Percentiles rank a stretch among this genome's conserved stretches.
Evolutionary conservation across 2,329 filamentous ascomycete genomes (phyloP).

Genomic region (Cladophialophora immunda): DNA sequence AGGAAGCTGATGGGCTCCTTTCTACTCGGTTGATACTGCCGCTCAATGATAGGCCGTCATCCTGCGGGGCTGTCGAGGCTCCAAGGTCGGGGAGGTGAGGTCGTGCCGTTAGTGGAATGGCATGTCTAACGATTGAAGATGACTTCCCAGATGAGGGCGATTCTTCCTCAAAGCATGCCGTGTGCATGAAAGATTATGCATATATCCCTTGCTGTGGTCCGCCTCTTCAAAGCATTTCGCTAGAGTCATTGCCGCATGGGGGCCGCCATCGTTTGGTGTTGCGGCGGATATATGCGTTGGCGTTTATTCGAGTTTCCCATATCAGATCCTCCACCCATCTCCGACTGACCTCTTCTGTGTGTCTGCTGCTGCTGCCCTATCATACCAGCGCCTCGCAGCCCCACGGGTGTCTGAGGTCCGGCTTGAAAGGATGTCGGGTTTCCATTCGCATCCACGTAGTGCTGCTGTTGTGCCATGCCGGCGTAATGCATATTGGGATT

Average conservation of each 20-base stretch:
- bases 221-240: not conserved
- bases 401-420: constrained; percentile 34
- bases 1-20: constrained; percentile 1
- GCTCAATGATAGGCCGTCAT: not conserved
- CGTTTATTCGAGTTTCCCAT: constrained; percentile 36
- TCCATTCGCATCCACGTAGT: constrained; percentile 34
- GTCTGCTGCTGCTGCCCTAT: constrained; percentile 24
- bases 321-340: constrained; percentile 34
- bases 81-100: not conserved
- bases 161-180: not conserved
- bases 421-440: constrained; percentile 25
- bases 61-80: not conserved
- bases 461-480: constrained; percentile 32
- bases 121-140: not conserved
- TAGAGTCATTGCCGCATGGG: constrained; percentile 34
- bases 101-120: not conserved
- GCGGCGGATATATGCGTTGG: constrained; percentile 33
- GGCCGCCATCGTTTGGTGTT: constrained; percentile 35
- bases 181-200: not conserved
- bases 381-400: constrained; percentile 28
- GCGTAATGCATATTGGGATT: constrained; percentile 51
- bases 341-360: constrained; percentile 34
- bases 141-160: not conserved
- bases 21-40: not conserved
- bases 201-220: not conserved